Base-by-base conservation (phyloP, 495 filamentous ascomycete species). In the Aspergillus egyptiacus region DNA sequence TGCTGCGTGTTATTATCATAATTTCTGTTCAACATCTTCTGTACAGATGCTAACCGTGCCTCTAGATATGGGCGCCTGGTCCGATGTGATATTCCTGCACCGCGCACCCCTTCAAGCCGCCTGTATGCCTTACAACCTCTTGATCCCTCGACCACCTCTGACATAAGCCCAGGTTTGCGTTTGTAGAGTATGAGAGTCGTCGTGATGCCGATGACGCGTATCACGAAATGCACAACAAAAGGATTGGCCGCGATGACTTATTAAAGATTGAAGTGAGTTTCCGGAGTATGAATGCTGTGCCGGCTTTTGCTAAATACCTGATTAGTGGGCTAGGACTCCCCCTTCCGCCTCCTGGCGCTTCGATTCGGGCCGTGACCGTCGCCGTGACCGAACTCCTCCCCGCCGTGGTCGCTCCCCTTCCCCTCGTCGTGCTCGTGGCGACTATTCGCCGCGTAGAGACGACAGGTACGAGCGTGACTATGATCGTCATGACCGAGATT, bases 201-300 rank as follows among this genome's bases (percentile, higher is more conserved):
- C 94, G 93, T 59, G 93, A 99, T 78, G 90, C 93, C 36, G 93
- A 99, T 72, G 93, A 99, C 78, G 93, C 93, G 25, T 99, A 99
- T 64, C 89, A 97, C 69, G 93, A 99, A 69, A 97, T 99, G 94
- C 93, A 99, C 68, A 96, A 96, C 74, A 95, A 95, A 81, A 88
- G 93, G 45, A 90, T 99, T 58, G 91, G 90, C 34, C 86, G 91
- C 45, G 93, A 99, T 66, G 93, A 99, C 57, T 67, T 95, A 37
- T 65, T 99, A 74, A 99, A 99, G 72, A 97, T 99, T 57, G 93
- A 99, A 79, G 93, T 95, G 73, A 59, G 78, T 36, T 43, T 11
- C 11, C 15, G 13, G n/a, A 5, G 23, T 24, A 32, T 28, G 47
- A 48, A 34, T 38, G n/a, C 11, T 14, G 20, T 6, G 17, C 18